These are phyloP conservation scores for Boletus rubroflammeus DNA, from an alignment of 768 basidiomycete species.

Conservation along the genomic window DNA sequence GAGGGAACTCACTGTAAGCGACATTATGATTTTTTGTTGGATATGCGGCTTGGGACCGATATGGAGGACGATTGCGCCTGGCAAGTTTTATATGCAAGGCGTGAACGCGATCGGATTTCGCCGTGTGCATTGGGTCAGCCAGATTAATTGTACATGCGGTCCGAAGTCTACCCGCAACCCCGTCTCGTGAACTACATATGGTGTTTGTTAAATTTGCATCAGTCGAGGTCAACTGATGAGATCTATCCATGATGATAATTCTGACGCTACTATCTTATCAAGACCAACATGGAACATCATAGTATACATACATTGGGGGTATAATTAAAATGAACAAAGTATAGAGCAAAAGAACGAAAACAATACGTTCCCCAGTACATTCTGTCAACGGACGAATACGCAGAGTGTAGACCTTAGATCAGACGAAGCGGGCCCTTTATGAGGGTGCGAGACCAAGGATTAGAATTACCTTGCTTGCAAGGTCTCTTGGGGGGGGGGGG, in stretches of 20 bases:
- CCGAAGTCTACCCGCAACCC: background rate
- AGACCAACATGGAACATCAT: background rate
- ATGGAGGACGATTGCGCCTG: background rate
- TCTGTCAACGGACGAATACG: too few species aligned
- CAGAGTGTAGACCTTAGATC: too few species aligned
- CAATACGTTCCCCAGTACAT: background rate
- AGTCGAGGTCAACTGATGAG: too few species aligned
- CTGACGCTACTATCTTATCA: too few species aligned
- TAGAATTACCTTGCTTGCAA: too few species aligned
- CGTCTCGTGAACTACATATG: too few species aligned
- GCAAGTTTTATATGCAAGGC: background rate
- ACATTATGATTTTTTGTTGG: background rate
- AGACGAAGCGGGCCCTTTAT: too few species aligned
- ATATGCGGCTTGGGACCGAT: background rate
- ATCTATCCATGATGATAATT: too few species aligned
- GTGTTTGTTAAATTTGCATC: too few species aligned
- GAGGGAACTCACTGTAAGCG: conserved; percentile 9
- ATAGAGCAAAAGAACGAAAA: background rate
- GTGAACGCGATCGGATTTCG: background rate
- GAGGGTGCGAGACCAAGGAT: too few species aligned
- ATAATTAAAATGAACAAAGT: background rate
- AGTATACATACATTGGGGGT: background rate
- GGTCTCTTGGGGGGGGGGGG: too few species aligned
- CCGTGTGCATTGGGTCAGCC: background rate
- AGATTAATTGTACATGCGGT: background rate